phyloP scores from a whole-genome alignment of 129 eudicot genomes.

The Ambrosia trifida region DNA sequence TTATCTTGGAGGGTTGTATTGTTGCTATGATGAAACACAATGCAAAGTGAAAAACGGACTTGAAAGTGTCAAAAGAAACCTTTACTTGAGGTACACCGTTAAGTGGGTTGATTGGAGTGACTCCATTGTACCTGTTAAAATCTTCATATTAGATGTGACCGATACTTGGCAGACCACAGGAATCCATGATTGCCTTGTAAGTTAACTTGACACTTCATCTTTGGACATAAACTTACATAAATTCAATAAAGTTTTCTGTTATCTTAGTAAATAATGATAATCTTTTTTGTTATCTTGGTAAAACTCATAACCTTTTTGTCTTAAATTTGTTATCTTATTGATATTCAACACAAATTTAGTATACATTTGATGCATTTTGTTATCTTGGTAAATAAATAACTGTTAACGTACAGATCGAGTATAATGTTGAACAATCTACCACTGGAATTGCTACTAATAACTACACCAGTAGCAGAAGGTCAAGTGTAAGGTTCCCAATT shows the following conservation, averaged over 20 bases:
- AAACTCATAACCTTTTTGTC: neutral
- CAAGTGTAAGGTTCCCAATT: conserved; percentile 47
- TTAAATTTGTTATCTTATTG: too few species aligned
- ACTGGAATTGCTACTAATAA: conserved; percentile 32
- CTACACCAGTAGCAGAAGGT: conserved; percentile 40
- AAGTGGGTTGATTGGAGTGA: conserved; percentile 66
- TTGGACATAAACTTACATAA: neutral
- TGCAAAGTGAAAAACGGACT: conserved; percentile 60
- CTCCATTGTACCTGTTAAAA: conserved; percentile 55
- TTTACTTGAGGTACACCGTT: conserved; percentile 66
- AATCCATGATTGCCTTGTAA: conserved; percentile 46
- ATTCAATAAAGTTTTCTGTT: neutral
- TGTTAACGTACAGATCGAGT: conserved; percentile 54
- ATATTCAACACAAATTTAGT: too few species aligned
- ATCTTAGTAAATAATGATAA: neutral
- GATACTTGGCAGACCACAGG: conserved; percentile 54
- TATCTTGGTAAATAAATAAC: conserved; percentile 32
- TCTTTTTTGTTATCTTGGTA: conserved; percentile 26
- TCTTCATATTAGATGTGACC: conserved; percentile 71
- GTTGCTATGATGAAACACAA: conserved; percentile 63
- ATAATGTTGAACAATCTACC: conserved; percentile 29
- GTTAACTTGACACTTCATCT: neutral
- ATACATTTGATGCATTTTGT: neutral
- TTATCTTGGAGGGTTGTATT: conserved; percentile 60
- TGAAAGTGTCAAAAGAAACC: conserved; percentile 37